Percentiles rank a stretch among this genome's conserved stretches.
These are phyloP conservation scores for Drechslerella dactyloides DNA, from an alignment of 2,329 filamentous ascomycete genomes.

Conservation along the genomic window DNA sequence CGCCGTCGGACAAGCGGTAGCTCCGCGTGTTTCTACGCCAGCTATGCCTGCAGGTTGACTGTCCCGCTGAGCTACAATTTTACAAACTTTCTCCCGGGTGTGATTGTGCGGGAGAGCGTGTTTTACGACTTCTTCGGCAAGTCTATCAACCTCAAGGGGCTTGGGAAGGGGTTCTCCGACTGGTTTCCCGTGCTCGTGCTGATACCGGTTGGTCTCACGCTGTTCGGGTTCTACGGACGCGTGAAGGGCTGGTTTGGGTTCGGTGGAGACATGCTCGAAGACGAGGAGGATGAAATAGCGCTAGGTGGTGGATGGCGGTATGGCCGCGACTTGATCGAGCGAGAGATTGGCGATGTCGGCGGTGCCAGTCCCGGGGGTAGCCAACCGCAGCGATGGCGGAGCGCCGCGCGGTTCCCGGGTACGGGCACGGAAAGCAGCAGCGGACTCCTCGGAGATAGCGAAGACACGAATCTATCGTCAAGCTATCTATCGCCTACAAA, in stretches of 20 bases:
- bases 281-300: slow-evolving; percentile 62
- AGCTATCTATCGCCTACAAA: slow-evolving; percentile 32
- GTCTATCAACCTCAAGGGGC: slow-evolving; percentile 79
- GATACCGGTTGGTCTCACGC: slow-evolving; percentile 79
- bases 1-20: slow-evolving; percentile 89
- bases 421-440: slow-evolving; percentile 50
- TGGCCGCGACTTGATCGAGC: slow-evolving; percentile 85
- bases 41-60: slow-evolving; percentile 88
- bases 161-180: slow-evolving; percentile 83
- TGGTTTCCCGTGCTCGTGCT: slow-evolving; percentile 89
- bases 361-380: slow-evolving; percentile 58
- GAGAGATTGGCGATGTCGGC: slow-evolving; percentile 73
- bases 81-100: slow-evolving; percentile 79
- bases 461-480: slow-evolving; percentile 34
- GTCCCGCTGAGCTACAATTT: slow-evolving; percentile 97
- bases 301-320: slow-evolving; percentile 81
- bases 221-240: slow-evolving; percentile 88
- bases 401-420: slow-evolving; percentile 55
- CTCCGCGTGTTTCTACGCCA: slow-evolving; percentile 92
- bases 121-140: slow-evolving; percentile 88
- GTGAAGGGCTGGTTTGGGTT: slow-evolving; percentile 80
- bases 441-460: slow-evolving; percentile 27
- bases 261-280: slow-evolving; percentile 77
- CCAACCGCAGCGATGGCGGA: slow-evolving; percentile 53
- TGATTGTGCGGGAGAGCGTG: slow-evolving; percentile 74